phyloP scores from a whole-genome alignment of 2,329 filamentous ascomycete genomes.

The Alternaria solani region DNA sequence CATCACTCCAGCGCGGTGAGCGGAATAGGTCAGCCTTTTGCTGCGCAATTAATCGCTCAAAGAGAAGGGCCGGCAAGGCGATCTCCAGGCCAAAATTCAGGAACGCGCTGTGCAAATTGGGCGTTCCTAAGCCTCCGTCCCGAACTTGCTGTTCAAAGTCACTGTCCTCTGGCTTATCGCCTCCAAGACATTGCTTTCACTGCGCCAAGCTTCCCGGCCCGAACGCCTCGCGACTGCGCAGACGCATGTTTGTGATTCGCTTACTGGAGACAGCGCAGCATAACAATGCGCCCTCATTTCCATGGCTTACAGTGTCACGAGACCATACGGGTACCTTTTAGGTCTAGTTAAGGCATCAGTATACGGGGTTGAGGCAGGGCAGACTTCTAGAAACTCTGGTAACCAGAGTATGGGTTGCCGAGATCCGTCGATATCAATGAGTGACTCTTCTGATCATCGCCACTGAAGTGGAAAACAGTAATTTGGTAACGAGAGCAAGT shows the following conservation, averaged over 20 bases:
- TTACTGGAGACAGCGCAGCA: background rate
- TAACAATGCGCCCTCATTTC: constrained; percentile 6
- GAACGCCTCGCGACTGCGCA: constrained; percentile 3
- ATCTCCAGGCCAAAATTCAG: background rate
- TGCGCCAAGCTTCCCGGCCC: constrained; percentile 22
- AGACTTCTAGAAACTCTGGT: background rate
- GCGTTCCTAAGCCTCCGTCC: background rate
- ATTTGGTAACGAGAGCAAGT: background rate
- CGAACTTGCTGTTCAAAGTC: background rate
- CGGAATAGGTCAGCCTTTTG: background rate
- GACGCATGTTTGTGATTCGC: constrained; percentile 14
- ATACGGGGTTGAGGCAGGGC: constrained; percentile 18
- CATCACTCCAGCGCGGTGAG: constrained; percentile 8
- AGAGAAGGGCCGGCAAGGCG: constrained; percentile 5
- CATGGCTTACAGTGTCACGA: constrained; percentile 16
- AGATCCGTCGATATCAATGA: constrained; percentile 4
- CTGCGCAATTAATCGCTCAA: background rate
- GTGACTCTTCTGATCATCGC: background rate
- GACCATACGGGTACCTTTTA: constrained; percentile 4
- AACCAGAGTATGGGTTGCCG: constrained; percentile 11
- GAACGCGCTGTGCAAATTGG: background rate
- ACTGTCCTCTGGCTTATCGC: constrained; percentile 2
- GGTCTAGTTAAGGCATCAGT: constrained; percentile 16
- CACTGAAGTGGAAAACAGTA: background rate
- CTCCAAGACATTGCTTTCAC: background rate